Evolutionary conservation across 2,329 filamentous ascomycete genomes (phyloP), one percentile per base, ranked within the genome.

Genomic region (Fusarium abutilonis): DNA sequence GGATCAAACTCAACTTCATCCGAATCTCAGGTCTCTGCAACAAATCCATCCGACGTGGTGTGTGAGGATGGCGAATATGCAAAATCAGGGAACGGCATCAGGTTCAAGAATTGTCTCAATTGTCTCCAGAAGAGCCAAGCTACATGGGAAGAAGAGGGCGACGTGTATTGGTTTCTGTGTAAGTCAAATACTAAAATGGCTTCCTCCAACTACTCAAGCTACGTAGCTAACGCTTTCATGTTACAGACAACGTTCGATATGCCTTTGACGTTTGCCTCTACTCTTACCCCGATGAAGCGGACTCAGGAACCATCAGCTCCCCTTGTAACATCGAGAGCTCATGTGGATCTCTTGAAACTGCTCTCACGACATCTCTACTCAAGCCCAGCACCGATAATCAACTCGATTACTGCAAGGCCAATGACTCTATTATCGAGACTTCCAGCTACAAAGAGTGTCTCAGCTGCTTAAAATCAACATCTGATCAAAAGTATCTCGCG

Each of bases 211-310:
- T 19, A 19, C 19, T 19, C 8, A 14, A 8, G n/a, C n/a, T n/a
- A n/a, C 5, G 8, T 8, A 10, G 14, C 32, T 52, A 9, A 45
- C 9, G 4, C 2, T 9, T 14, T 4, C 9, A 7, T 40, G 14
- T 7, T 8, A n/a, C 11, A 83, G 82, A 84, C 57, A 85, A 84
- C 42, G 32, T 84, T 0, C 76, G 82, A 34, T 84, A 80, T 42
- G 70, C 81, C 0, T 70, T 83, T 4, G 77, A 79, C 28, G 76
- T 78, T 1, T 85, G 82, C 47, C 70, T 84, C 1, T 85, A 74
- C 34, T 67, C 68, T 4, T 60, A 65, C n/a, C 71, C 70, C 19
- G 66, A 74, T 2, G 75, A 74, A 2, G 75, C 75, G 0, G 63
- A 69, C 1, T 63, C 70, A 0, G 70, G 73, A 0, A 70, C 71